Evolutionary conservation across 768 basidiomycete genomes (phyloP).

Genomic region (Ramaria sp.): DNA sequence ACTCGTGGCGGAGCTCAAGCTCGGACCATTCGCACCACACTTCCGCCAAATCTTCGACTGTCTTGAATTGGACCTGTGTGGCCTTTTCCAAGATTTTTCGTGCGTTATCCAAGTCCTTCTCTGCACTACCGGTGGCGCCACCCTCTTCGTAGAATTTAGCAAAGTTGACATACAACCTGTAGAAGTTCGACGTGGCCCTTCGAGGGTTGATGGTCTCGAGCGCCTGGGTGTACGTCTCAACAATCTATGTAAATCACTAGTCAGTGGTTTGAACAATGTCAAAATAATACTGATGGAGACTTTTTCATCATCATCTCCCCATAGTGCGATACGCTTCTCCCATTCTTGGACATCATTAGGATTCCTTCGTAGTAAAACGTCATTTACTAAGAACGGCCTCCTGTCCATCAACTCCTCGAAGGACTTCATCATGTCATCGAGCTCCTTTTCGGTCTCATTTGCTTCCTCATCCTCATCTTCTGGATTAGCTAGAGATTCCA

Average conservation of each 20-base stretch:
- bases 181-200: constrained; percentile 83
- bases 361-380: constrained; percentile 86
- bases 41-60: constrained; percentile 96
- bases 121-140: constrained; percentile 67
- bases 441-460: constrained; percentile 68
- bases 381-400: constrained; percentile 91
- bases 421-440: constrained; percentile 82
- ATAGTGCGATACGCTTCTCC: constrained; percentile 94
- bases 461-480: constrained; percentile 68
- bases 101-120: constrained; percentile 72
- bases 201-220: constrained; percentile 80
- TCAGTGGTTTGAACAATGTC: neutral
- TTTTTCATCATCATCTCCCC: constrained; percentile 90
- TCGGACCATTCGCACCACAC: constrained; percentile 99
- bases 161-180: constrained; percentile 88
- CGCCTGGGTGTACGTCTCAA: constrained; percentile 86
- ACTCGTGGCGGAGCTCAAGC: constrained; percentile 95
- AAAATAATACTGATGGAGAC: constrained; percentile 27
- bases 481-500: constrained; percentile 71
- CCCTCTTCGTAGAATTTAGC: constrained; percentile 98
- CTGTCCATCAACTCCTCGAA: constrained; percentile 94
- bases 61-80: constrained; percentile 82
- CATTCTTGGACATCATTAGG: constrained; percentile 98
- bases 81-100: constrained; percentile 92
- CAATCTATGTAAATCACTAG: constrained; percentile 42